Conservation (phyloP, 2,329 filamentous ascomycete genomes). For the Pyricularia sp. region DNA sequence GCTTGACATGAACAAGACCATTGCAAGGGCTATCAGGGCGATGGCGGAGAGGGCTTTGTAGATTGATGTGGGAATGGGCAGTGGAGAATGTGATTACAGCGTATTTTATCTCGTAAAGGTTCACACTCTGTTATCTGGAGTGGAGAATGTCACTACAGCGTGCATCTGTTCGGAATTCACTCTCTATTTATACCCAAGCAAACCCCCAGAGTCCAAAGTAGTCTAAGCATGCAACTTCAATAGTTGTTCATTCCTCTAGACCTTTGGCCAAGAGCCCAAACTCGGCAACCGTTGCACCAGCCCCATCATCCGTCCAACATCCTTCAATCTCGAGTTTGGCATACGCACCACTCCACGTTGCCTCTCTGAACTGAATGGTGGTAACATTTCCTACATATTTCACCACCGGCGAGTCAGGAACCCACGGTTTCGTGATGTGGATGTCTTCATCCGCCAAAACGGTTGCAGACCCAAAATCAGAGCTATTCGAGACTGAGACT, state of each 20-base stretch:
- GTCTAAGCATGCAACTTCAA: no score
- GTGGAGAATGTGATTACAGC: no score
- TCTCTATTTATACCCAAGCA: no score
- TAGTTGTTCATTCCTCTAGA: no score
- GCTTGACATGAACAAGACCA: slow-evolving; percentile 8
- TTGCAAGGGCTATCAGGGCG: slow-evolving; percentile 8
- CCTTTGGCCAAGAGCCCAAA: slow-evolving; percentile 1
- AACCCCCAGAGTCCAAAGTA: no score
- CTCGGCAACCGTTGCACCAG: background rate
- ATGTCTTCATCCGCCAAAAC: slow-evolving; percentile 10
- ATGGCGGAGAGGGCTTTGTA: slow-evolving; percentile 7
- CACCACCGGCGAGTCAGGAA: slow-evolving; percentile 6
- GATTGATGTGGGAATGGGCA: no score
- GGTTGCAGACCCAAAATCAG: slow-evolving; percentile 6
- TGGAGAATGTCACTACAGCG: no score
- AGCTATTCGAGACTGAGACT: slow-evolving; percentile 10
- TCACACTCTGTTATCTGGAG: no score
- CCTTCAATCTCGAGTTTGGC: slow-evolving; percentile 7
- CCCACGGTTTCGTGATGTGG: slow-evolving; percentile 12
- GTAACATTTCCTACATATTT: slow-evolving; percentile 7
- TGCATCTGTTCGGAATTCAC: no score
- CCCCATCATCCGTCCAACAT: background rate
- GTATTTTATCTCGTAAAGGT: no score
- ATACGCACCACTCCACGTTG: slow-evolving; percentile 7
- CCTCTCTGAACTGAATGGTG: slow-evolving; percentile 1